Base-by-base conservation (phyloP, 805 yeast genomes). In the Soucietia sequanensis region DNA sequence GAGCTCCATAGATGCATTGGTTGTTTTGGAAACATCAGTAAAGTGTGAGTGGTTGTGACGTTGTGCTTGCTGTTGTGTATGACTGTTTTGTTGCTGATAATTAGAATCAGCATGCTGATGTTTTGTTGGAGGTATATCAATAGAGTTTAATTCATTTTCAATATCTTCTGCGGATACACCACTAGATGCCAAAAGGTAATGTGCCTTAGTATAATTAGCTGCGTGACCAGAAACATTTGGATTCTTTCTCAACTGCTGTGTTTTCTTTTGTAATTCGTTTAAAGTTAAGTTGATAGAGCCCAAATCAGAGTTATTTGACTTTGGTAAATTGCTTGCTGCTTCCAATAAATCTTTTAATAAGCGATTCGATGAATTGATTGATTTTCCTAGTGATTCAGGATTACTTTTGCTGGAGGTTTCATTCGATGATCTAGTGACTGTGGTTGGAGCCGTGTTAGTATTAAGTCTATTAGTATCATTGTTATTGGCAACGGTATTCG, bases 131-230 rank as follows among this genome's bases (percentile, higher is more conserved):
- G 41, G 34, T 6, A 38, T 33, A 27, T 30, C 34, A 16, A 54
- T 54, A n/a, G 53, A 33, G 36, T 71, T 68, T 38, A 82, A 59
- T 31, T 79, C 81, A 21, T 61, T 62, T 44, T 85, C 89, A 25
- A 90, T 79, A 38, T 87, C 93, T 48, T 87, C 95, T 33, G 91
- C 81, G 27, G 86, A 80, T 34, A 89, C 75, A 1, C 97, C 97
- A 51, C 91, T 83, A 1, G 90, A 85, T 5, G 96, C 96, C 28
- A 91, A 66, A 25, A 93, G 65, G 56, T 93, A 93, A 54, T 93
- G 98, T 2, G 86, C 93, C 49, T 80, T 81, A 2, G 88, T 81
- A 50, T 64, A 72, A 28, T 65, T 65, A 10, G 55, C 49, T 13
- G 54, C 53, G 23, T 68, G 72, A 13, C 53, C 50, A 24, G 49